phyloP scores from a whole-genome alignment of 441 rosid genomes.

The Syzygium malaccense region DNA sequence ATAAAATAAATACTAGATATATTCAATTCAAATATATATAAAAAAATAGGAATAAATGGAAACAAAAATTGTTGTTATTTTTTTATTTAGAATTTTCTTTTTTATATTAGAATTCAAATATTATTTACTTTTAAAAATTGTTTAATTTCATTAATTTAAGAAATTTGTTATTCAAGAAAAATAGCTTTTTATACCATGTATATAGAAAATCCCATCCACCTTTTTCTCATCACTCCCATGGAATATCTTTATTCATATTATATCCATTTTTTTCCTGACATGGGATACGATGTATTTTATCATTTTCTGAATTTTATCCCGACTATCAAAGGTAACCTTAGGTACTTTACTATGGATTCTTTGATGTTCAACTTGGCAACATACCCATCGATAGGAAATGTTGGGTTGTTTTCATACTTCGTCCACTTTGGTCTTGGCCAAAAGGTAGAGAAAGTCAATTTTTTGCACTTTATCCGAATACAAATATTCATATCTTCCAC shows the following conservation, averaged over 20 bases:
- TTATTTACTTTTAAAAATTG: not conserved
- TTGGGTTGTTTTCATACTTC: not conserved
- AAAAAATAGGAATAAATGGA: not conserved
- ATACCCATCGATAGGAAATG: not conserved
- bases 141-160: not conserved
- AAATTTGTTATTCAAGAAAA: not conserved
- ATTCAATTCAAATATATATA: not conserved
- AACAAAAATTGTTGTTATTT: not conserved
- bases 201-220: not conserved
- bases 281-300: not conserved
- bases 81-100: not conserved
- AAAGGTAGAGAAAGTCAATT: not conserved
- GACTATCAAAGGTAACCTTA: not conserved
- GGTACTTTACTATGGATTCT: not conserved
- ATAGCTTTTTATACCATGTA: not conserved
- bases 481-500: not conserved
- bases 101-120: not conserved
- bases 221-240: not conserved
- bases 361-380: not conserved
- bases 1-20: not conserved
- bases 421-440: not conserved
- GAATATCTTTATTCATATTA: not conserved
- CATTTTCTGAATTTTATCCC: not conserved
- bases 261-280: not conserved
- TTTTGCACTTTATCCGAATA: not conserved